phyloP scores from a whole-genome alignment of 495 filamentous ascomycete genomes.

The Penicillium samsonianum region DNA sequence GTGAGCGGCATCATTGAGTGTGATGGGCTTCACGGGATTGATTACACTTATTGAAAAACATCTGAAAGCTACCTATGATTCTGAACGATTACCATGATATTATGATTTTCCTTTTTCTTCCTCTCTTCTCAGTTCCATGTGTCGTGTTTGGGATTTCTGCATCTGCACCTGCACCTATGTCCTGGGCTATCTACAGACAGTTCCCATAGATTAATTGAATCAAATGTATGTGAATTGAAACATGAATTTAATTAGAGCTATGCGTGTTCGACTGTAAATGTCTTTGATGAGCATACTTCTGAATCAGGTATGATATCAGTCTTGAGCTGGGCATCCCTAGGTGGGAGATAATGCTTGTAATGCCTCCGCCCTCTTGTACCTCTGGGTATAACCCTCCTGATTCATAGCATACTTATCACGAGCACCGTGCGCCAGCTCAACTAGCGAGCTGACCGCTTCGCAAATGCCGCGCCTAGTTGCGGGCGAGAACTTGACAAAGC shows the following conservation, averaged over 20 bases:
- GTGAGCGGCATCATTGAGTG: slow-evolving; percentile 60
- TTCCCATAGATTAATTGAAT: background rate
- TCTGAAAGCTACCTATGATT: background rate
- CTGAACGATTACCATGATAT: slow-evolving; percentile 7
- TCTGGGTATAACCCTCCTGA: too few relatives aligned
- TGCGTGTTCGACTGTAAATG: too few relatives aligned
- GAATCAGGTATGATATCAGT: too few relatives aligned
- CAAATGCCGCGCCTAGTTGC: too few relatives aligned
- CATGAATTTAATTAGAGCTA: background rate
- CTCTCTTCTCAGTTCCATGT: background rate
- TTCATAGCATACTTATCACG: too few relatives aligned
- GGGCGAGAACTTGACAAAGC: too few relatives aligned
- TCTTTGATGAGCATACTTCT: too few relatives aligned
- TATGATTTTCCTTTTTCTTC: slow-evolving; percentile 8
- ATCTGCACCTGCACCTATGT: background rate
- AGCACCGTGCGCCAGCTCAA: too few relatives aligned
- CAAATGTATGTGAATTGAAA: background rate
- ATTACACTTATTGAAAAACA: background rate
- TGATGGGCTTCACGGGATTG: background rate
- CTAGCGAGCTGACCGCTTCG: too few relatives aligned
- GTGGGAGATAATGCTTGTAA: too few relatives aligned
- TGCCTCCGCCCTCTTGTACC: too few relatives aligned
- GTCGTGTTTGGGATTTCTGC: background rate
- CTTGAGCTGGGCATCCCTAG: too few relatives aligned
- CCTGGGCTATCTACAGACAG: background rate